Evolutionary conservation across 768 basidiomycete species (phyloP).

Genomic region (Pleurotus eryngii): DNA sequence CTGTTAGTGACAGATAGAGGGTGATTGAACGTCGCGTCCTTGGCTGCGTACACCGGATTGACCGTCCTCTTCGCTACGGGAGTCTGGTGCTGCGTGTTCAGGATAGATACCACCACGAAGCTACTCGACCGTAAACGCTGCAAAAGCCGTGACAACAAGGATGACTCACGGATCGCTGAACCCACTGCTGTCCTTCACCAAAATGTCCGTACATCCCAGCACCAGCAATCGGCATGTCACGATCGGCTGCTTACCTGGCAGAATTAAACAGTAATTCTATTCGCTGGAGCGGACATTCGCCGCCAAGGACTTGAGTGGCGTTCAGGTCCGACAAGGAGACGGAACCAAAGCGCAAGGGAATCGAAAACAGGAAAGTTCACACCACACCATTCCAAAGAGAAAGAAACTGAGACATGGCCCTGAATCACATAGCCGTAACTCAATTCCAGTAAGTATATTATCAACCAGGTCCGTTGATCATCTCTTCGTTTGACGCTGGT

Average conservation of each 20-base stretch:
- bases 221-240: conserved; percentile 69
- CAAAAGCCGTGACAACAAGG: neutral
- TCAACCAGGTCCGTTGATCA: neutral
- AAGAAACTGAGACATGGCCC: neutral
- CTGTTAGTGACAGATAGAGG: conserved; percentile 76
- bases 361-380: neutral
- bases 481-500: neutral
- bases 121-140: conserved; percentile 29
- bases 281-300: too few relatives aligned
- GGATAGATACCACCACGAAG: conserved; percentile 66
- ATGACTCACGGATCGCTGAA: conserved; percentile 71
- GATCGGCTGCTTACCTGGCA: conserved; percentile 61
- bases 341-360: neutral
- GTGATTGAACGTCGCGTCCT: conserved; percentile 86
- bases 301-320: neutral
- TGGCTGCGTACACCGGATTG: conserved; percentile 62
- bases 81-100: conserved; percentile 61
- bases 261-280: too few relatives aligned
- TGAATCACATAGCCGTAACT: neutral
- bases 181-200: conserved; percentile 64
- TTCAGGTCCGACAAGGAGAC: conserved; percentile 1
- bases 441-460: neutral
- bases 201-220: conserved; percentile 56
- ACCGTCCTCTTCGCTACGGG: conserved; percentile 70
- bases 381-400: neutral